Conservation (phyloP, 2,329 filamentous ascomycete species). For the Pleurostoma richardsiae region DNA sequence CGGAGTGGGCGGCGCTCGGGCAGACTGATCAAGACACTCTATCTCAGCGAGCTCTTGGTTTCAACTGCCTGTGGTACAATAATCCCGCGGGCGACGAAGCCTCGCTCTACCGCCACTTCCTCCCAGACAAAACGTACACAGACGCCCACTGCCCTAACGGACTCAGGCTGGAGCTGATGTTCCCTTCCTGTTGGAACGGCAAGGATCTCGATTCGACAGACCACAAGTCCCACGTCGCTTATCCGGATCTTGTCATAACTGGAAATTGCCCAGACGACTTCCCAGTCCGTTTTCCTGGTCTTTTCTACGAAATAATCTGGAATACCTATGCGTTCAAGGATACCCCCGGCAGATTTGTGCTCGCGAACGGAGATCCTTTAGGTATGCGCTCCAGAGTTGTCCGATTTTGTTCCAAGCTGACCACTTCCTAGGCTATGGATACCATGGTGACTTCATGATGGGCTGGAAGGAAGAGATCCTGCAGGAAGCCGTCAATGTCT, state of each 20-base stretch:
- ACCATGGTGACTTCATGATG: conserved; percentile 75
- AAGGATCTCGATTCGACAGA: conserved; percentile 49
- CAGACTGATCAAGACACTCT: conserved; percentile 64
- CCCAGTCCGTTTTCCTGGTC: conserved; percentile 61
- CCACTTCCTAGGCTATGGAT: conserved; percentile 55
- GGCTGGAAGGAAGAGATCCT: conserved; percentile 70
- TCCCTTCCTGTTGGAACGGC: conserved; percentile 87
- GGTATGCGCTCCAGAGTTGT: conserved; percentile 36
- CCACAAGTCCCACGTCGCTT: conserved; percentile 67
- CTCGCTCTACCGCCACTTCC: conserved; percentile 73
- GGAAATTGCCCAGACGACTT: conserved; percentile 70
- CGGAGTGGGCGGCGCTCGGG: conserved; percentile 60
- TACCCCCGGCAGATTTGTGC: conserved; percentile 63
- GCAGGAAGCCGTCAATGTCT: conserved; percentile 66
- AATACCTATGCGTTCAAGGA: conserved; percentile 61
- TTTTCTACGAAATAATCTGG: conserved; percentile 87
- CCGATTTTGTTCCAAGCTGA: conserved; percentile 3
- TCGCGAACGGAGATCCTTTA: conserved; percentile 73
- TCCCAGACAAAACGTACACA: conserved; percentile 75
- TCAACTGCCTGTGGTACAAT: conserved; percentile 89
- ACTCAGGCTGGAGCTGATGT: conserved; percentile 77
- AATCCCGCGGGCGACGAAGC: conserved; percentile 50
- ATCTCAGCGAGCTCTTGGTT: conserved; percentile 77
- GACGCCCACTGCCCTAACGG: conserved; percentile 81
- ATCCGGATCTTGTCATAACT: conserved; percentile 70